Base-by-base conservation (phyloP, 331 rosid species). In the Quercus tomentella region DNA sequence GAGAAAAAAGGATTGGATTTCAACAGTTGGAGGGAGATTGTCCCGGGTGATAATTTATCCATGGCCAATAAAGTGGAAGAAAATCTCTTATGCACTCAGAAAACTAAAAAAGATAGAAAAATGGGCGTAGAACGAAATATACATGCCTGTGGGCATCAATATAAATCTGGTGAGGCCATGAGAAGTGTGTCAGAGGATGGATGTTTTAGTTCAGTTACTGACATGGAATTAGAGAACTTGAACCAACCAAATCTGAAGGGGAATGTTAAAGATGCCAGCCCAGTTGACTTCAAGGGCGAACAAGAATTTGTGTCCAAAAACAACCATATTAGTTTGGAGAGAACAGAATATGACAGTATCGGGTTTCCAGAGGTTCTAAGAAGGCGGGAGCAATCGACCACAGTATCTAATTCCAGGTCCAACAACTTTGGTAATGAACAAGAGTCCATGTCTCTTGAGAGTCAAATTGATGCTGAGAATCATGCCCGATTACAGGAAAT, bases 381-480 rank as follows among this genome's bases (percentile, higher is more conserved):
- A 72, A 70, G 65, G 67, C 45, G 20, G 18, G 80, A 76, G 74
- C 66, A 73, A 83, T 77, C 87, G 26, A 72, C 37, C 43, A 58
- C 41, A 49, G 77, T 23, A 68, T 86, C 88, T 75, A 31, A 56
- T 80, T 77, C 81, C 54, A 72, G 73, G 65, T 76, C 89, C 73
- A 77, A 70, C 73, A 56, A 71, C 43, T 62, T 81, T 56, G 22
- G 60, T 45, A 78, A 77, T 73, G 86, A 88, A 56, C 89, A 78
- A 58, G 85, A 37, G 66, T 30, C 90, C 18, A 37, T 54, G 35
- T 81, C 92, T 16, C 77, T 93, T 51, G 89, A 91, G 84, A 81
- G 81, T 80, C 90, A 91, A 82, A 93, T 96, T 81, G 94, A 93
- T 85, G 85, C 80, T 3, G 98, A 96, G 85, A 96, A 96, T 87